Base-by-base conservation (phyloP, 164 flowering plant genomes). In the Vitis cinerea region DNA sequence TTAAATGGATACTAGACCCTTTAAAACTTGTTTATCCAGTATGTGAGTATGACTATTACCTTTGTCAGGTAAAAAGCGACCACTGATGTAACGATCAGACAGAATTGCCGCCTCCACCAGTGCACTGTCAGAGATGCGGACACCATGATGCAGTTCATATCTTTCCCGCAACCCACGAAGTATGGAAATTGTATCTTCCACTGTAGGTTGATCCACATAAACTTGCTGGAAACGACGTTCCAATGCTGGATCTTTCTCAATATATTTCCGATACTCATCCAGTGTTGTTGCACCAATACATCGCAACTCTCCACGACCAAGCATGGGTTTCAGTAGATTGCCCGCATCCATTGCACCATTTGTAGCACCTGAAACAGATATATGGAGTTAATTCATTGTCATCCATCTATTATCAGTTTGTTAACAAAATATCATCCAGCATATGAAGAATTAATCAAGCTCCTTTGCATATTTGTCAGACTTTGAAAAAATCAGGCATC, bases 271-370 rank as follows among this genome's bases (percentile, higher is more conserved):
- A 70, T 92, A 94, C 70, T 94, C 98, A 83, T 94, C 97, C 62
- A 94, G 76, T 10, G 98, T 94, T 50, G 98, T 92, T 57, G 98
- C 98, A 74, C 98, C 98, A 64, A 94, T 94, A 71, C 98, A 94
- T 29, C 93, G 83, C 61, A 94, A 71, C 78, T 92, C 97, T 64
- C 98, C 98, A 48, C 97, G 87, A 59, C 95, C 98, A 78, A 94
- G 97, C 97, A 90, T 92, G 11, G 98, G 97, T 78, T 94, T 94
- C 84, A 94, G 80, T 37, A 94, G 84, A 81, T 94, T 92, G 30
- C 94, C 93, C 3, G 98, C 98, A 82, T 92, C 98, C 97, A 92
- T 94, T 58, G 98, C 96, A 77, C 97, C 98, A 82, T 84, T 90
- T 30, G 97, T 89, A 10, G 97, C 97, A 88, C 98, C 97, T 93